Percentiles rank a stretch among this genome's conserved stretches.
phyloP scores from a whole-genome alignment of 2,329 filamentous ascomycete species.

The Dactylellina cionopaga region DNA sequence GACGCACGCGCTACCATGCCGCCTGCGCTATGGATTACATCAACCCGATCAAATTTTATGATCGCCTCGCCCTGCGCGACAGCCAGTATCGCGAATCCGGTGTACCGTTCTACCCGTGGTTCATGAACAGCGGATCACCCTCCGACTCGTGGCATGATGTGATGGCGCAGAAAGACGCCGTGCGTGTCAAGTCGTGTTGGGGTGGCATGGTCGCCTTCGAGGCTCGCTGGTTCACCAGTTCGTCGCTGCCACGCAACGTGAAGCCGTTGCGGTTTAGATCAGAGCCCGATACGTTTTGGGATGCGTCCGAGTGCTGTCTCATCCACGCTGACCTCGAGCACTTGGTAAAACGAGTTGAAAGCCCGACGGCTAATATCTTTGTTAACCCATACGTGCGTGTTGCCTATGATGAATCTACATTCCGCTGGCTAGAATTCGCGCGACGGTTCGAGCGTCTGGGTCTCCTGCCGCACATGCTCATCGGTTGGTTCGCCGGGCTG shows the following conservation, averaged over 20 bases:
- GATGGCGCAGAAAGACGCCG: slow-evolving; percentile 70
- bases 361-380: slow-evolving; percentile 70
- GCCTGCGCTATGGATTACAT: slow-evolving; percentile 78
- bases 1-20: slow-evolving; percentile 61
- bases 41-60: slow-evolving; percentile 75
- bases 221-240: slow-evolving; percentile 68
- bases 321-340: slow-evolving; percentile 63
- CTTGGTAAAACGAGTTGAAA: slow-evolving; percentile 55
- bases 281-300: slow-evolving; percentile 70
- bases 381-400: slow-evolving; percentile 80
- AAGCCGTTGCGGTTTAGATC: slow-evolving; percentile 68
- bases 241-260: slow-evolving; percentile 57
- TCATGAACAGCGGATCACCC: slow-evolving; percentile 62
- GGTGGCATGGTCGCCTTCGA: slow-evolving; percentile 78
- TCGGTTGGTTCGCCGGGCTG: slow-evolving; percentile 68
- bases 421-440: slow-evolving; percentile 70
- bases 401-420: slow-evolving; percentile 70
- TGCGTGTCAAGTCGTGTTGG: slow-evolving; percentile 79
- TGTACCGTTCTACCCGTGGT: slow-evolving; percentile 75
- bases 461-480: slow-evolving; percentile 68
- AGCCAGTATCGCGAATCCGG: slow-evolving; percentile 71
- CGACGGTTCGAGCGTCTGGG: slow-evolving; percentile 75
- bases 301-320: slow-evolving; percentile 73
- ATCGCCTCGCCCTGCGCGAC: slow-evolving; percentile 77
- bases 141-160: slow-evolving; percentile 72